Conservation (phyloP, 1,284 basidiomycete species). For the Melampsora occidentalis region DNA sequence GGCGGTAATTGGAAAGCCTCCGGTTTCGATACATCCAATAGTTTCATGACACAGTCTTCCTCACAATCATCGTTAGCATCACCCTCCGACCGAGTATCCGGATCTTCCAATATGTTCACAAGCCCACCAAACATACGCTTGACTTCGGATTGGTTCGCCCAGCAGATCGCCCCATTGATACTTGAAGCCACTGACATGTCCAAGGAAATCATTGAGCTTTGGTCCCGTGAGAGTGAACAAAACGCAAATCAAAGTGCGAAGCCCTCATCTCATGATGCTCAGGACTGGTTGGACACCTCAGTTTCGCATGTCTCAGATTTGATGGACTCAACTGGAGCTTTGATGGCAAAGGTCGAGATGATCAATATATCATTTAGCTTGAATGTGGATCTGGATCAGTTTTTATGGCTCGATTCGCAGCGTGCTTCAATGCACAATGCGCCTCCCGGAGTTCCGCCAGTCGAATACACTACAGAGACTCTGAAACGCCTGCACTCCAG, state of each 20-base stretch:
- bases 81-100: constrained; percentile 2
- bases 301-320: constrained; percentile 9
- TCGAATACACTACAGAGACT: neutral
- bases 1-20: constrained; percentile 41
- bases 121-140: constrained; percentile 14
- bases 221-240: constrained; percentile 1
- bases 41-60: neutral
- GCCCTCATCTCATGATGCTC: neutral
- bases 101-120: neutral
- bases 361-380: constrained; percentile 13
- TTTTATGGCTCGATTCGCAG: constrained; percentile 30
- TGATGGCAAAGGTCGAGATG: constrained; percentile 16
- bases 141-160: constrained; percentile 24
- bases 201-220: constrained; percentile 13
- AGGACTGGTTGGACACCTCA: constrained; percentile 12
- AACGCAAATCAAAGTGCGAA: neutral
- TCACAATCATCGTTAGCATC: neutral
- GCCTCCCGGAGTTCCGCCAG: neutral
- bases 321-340: constrained; percentile 12
- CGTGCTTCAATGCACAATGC: neutral
- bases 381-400: constrained; percentile 33
- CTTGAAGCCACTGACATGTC: constrained; percentile 3
- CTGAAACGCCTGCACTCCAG: constrained; percentile 15
- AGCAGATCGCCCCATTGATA: constrained; percentile 17
- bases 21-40: constrained; percentile 10